A percentile compares a stretch with the other conserved stretches of the same genome.
Conservation (phyloP, 441 rosid species). For the Brassica hybrid region DNA sequence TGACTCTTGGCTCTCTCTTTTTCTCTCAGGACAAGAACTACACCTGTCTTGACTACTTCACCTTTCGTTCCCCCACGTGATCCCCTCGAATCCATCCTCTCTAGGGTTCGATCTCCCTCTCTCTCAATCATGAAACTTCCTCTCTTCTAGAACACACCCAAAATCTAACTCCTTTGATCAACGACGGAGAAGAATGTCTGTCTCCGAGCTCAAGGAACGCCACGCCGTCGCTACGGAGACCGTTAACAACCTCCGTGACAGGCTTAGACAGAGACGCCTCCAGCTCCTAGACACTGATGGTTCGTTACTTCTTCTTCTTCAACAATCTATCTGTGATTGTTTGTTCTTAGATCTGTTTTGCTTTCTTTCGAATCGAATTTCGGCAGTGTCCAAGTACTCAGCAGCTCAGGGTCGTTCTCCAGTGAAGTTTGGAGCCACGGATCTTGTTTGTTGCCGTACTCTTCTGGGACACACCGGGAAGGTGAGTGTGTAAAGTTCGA, state of each 20-base stretch:
- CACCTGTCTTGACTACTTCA: too few species aligned
- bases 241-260: conserved; percentile 68
- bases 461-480: conserved; percentile 97
- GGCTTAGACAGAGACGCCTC: conserved; percentile 74
- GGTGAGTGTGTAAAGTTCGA: conserved; percentile 46
- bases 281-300: conserved; percentile 86
- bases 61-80: too few species aligned
- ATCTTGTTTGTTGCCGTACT: conserved; percentile 95
- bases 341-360: conserved; percentile 41
- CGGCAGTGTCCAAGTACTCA: conserved; percentile 75
- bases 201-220: conserved; percentile 84
- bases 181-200: too few species aligned
- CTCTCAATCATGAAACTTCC: conserved; percentile 15
- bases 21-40: neutral
- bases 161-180: too few species aligned
- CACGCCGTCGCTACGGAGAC: conserved; percentile 74
- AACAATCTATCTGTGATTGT: neutral
- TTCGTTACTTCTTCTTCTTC: conserved; percentile 24
- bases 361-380: conserved; percentile 17
- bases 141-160: conserved; percentile 20
- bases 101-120: too few species aligned
- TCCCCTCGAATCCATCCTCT: conserved; percentile 2
- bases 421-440: conserved; percentile 80
- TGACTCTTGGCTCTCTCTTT: too few species aligned
- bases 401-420: conserved; percentile 66